These are phyloP conservation scores for Lachnellula cervina DNA, from an alignment of 2,329 filamentous ascomycete species.

Conservation along the genomic window DNA sequence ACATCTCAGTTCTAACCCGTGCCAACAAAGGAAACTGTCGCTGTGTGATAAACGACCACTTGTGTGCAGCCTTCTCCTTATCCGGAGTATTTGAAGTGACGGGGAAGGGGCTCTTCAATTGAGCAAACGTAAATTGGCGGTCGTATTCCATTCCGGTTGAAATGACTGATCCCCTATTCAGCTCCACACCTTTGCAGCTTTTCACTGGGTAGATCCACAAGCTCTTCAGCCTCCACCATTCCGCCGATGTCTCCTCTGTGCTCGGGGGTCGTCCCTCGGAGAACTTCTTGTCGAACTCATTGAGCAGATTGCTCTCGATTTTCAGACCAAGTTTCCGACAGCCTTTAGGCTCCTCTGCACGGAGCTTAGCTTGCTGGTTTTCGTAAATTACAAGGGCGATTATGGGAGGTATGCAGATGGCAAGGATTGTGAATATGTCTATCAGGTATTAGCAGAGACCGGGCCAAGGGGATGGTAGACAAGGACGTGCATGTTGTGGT, in stretches of 20 bases:
- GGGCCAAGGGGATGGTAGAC: not conserved
- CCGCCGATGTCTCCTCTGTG: constrained; percentile 32
- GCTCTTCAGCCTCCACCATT: constrained; percentile 54
- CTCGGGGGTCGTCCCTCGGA: constrained; percentile 33
- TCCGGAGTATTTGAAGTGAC: constrained; percentile 33
- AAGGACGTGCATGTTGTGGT: constrained; percentile 22
- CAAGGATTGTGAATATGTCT: constrained; percentile 27
- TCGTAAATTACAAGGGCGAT: constrained; percentile 31
- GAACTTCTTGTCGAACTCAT: constrained; percentile 51
- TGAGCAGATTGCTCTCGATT: constrained; percentile 46
- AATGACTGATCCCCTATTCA: constrained; percentile 59
- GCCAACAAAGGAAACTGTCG: constrained; percentile 66
- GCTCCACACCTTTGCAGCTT: constrained; percentile 72
- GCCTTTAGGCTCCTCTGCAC: constrained; percentile 38
- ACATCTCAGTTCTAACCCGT: constrained; percentile 62
- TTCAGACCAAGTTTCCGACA: constrained; percentile 49
- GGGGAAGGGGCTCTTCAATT: constrained; percentile 50
- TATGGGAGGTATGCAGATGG: constrained; percentile 30
- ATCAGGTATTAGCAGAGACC: not conserved
- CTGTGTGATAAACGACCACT: constrained; percentile 69
- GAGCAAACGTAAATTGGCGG: constrained; percentile 77
- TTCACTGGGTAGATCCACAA: constrained; percentile 80
- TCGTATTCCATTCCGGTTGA: constrained; percentile 72
- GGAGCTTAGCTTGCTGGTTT: constrained; percentile 26
- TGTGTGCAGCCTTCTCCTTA: constrained; percentile 38